These are phyloP conservation scores for Pelargonium fulgidum DNA, from an alignment of 441 rosid species.

Conservation along the genomic window DNA sequence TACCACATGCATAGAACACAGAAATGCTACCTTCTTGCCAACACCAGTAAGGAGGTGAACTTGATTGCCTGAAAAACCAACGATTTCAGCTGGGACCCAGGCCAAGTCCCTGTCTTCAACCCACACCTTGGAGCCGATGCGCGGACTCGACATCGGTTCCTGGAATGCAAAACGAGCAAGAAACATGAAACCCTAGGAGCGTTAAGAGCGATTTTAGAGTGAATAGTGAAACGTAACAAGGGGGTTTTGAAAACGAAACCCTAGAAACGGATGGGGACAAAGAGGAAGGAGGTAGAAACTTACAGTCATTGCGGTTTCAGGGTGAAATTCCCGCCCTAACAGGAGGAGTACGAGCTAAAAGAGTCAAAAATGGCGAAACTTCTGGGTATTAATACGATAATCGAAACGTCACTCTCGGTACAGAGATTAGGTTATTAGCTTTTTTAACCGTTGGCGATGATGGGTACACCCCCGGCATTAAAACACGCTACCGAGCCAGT, in stretches of 20 bases:
- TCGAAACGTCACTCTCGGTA: neutral
- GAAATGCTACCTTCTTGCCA: constrained; percentile 53
- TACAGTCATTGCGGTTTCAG: neutral
- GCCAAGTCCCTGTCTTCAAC: constrained; percentile 70
- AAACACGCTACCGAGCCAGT: neutral
- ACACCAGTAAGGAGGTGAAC: constrained; percentile 42
- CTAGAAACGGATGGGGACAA: neutral
- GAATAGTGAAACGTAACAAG: neutral
- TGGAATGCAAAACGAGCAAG: constrained; percentile 13
- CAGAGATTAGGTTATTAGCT: neutral
- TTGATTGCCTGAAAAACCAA: constrained; percentile 45
- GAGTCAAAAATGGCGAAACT: constrained; percentile 2
- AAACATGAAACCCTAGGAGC: neutral
- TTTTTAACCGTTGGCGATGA: neutral
- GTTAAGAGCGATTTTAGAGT: neutral
- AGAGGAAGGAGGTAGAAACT: neutral
- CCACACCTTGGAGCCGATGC: constrained; percentile 81
- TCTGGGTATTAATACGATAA: neutral
- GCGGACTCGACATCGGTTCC: constrained; percentile 46
- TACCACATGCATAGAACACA: neutral
- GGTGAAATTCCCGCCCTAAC: neutral
- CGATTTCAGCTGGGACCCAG: constrained; percentile 70
- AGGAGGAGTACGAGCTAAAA: neutral
- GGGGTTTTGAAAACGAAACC: neutral
- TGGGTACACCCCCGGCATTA: neutral